phyloP scores from a whole-genome alignment of 140 eudicot genomes.

The Stevia rebaudiana region DNA sequence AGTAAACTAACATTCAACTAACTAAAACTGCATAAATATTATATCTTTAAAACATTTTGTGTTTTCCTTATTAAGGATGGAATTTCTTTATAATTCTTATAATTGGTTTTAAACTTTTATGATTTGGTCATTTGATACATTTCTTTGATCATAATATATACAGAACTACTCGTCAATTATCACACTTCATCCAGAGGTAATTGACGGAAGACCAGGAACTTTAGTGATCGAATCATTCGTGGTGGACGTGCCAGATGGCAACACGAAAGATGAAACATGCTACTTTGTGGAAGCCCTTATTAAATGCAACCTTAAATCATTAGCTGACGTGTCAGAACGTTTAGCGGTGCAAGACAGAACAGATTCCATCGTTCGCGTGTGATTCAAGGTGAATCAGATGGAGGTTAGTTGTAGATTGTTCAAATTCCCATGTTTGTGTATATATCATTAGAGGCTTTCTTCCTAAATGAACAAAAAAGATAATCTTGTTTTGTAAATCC shows the following conservation, averaged over 20 bases:
- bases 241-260: constrained; percentile 80
- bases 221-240: constrained; percentile 75
- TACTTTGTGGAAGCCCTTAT: constrained; percentile 80
- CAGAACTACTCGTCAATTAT: constrained; percentile 75
- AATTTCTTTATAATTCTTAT: not conserved
- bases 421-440: constrained; percentile 25
- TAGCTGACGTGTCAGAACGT: constrained; percentile 78
- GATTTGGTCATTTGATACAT: not conserved
- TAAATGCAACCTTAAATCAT: constrained; percentile 71
- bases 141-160: not conserved
- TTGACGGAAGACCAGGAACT: constrained; percentile 78
- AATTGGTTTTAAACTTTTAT: not conserved
- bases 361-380: constrained; percentile 49
- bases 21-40: not conserved
- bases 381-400: constrained; percentile 10
- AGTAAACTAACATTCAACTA: not conserved
- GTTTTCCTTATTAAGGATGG: not conserved
- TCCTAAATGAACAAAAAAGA: constrained; percentile 11
- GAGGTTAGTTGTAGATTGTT: constrained; percentile 26
- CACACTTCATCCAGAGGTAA: constrained; percentile 70
- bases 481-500: constrained; percentile 22
- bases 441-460: too few species aligned
- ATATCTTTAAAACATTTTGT: not conserved
- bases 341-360: constrained; percentile 68
- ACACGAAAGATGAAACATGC: constrained; percentile 78